These are phyloP conservation scores for Claviceps citrina DNA, from an alignment of 2,329 filamentous ascomycete genomes.

Conservation along the genomic window DNA sequence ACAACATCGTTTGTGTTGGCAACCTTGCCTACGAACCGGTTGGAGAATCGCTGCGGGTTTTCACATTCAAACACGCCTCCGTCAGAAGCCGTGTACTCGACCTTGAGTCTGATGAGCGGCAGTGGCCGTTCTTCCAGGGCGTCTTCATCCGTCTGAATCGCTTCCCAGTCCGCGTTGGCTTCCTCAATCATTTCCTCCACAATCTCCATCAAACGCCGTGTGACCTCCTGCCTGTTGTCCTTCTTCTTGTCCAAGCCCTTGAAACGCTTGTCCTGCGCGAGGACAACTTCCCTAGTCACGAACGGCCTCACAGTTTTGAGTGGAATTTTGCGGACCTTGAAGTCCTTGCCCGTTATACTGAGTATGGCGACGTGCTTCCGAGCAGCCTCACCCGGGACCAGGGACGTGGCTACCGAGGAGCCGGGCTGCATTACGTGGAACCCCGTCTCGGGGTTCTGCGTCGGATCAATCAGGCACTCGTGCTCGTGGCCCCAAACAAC, in stretches of 20 bases:
- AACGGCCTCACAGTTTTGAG: constrained; percentile 86
- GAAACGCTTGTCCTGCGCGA: constrained; percentile 62
- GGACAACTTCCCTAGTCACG: constrained; percentile 65
- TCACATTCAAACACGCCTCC: constrained; percentile 79
- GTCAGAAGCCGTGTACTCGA: constrained; percentile 76
- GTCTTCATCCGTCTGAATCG: constrained; percentile 52
- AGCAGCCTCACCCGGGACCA: constrained; percentile 78
- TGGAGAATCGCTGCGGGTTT: constrained; percentile 91
- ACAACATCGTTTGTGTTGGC: constrained; percentile 91
- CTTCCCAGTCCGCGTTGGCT: constrained; percentile 66
- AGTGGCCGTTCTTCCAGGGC: constrained; percentile 50
- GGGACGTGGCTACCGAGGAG: constrained; percentile 85
- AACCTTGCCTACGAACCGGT: constrained; percentile 76
- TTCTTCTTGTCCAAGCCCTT: constrained; percentile 64
- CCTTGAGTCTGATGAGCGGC: constrained; percentile 75
- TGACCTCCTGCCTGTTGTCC: constrained; percentile 71
- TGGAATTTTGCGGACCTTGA: constrained; percentile 63
- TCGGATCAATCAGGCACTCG: constrained; percentile 80
- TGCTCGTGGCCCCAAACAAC: constrained; percentile 97
- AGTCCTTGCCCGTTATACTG: constrained; percentile 68
- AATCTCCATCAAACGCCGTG: constrained; percentile 56
- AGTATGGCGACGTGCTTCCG: constrained; percentile 82
- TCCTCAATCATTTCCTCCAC: constrained; percentile 80
- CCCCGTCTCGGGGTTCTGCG: constrained; percentile 67
- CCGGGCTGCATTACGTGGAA: constrained; percentile 97